Evolutionary conservation across 768 basidiomycete genomes (phyloP).

Genomic region (Naematelia aurantialba): DNA sequence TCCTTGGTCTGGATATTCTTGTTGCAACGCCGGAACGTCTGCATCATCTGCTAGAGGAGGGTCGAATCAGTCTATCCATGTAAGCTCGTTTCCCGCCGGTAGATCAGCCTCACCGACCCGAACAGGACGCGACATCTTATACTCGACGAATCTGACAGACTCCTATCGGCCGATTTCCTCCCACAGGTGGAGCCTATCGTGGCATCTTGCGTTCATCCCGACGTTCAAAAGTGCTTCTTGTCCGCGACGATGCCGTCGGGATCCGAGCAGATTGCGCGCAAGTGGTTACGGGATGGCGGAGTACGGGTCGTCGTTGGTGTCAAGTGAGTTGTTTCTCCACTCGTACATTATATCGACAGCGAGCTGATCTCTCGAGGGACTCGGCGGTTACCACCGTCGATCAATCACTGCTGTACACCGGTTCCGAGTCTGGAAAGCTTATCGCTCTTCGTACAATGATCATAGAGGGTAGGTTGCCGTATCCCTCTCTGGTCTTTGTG

Average conservation of each 20-base stretch:
- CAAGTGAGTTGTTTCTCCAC: constrained; percentile 61
- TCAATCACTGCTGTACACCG: constrained; percentile 85
- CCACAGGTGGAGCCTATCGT: constrained; percentile 84
- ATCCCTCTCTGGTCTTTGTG: constrained; percentile 87
- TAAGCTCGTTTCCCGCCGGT: constrained; percentile 19
- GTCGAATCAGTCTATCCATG: constrained; percentile 48
- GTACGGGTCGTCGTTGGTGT: constrained; percentile 93
- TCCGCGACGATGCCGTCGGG: constrained; percentile 90
- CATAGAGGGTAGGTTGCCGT: constrained; percentile 65
- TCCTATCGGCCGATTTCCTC: constrained; percentile 84
- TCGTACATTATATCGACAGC: background rate
- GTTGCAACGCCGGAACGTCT: constrained; percentile 89
- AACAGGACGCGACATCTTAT: constrained; percentile 76
- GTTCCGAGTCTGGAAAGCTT: constrained; percentile 89
- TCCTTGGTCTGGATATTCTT: constrained; percentile 63
- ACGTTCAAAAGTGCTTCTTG: constrained; percentile 81
- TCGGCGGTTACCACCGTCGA: constrained; percentile 86
- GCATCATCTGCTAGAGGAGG: constrained; percentile 70
- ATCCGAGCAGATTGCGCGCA: constrained; percentile 80
- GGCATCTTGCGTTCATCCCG: constrained; percentile 65
- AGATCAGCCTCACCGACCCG: constrained; percentile 14
- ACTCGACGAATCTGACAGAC: constrained; percentile 85
- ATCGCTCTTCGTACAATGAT: constrained; percentile 79
- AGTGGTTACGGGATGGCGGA: constrained; percentile 70
- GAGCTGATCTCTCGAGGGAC: constrained; percentile 59